Conservation (phyloP, 2,329 filamentous ascomycete species). For the Cordyceps farinosa region DNA sequence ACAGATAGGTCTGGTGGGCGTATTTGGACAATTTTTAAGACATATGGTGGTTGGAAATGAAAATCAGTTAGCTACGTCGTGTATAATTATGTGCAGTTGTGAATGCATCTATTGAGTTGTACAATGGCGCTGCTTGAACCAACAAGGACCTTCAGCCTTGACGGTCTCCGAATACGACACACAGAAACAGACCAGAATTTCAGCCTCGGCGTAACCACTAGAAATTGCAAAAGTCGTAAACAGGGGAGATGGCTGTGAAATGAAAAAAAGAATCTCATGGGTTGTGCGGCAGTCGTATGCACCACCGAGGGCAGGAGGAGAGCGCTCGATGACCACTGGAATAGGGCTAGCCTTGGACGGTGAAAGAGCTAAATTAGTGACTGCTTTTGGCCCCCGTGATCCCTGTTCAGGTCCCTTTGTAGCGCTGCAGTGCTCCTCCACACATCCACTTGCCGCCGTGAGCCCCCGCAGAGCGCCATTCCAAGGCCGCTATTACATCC, state of each 20-base stretch:
- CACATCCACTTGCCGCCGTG: not conserved
- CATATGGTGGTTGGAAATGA: no score
- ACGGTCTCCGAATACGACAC: not conserved
- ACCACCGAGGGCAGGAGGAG: not conserved
- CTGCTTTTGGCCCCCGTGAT: not conserved
- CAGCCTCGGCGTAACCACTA: not conserved
- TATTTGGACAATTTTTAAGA: no score
- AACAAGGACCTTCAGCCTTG: not conserved
- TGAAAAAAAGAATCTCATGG: not conserved
- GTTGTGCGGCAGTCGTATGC: not conserved
- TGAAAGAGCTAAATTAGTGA: not conserved
- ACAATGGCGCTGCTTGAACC: not conserved
- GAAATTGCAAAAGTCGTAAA: not conserved
- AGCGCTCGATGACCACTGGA: no score
- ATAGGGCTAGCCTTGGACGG: not conserved
- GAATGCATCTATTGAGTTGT: not conserved
- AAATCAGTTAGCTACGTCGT: no score
- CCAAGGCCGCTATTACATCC: constrained; percentile 4
- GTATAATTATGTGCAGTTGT: no score
- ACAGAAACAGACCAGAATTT: not conserved
- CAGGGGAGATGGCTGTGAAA: not conserved
- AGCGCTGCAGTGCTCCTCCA: not conserved
- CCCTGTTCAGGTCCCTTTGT: not conserved
- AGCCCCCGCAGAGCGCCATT: not conserved
- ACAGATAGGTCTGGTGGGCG: not conserved